These are phyloP conservation scores for Wickerhamiella musiphila DNA, from an alignment of 805 yeast species.

Conservation along the genomic window DNA sequence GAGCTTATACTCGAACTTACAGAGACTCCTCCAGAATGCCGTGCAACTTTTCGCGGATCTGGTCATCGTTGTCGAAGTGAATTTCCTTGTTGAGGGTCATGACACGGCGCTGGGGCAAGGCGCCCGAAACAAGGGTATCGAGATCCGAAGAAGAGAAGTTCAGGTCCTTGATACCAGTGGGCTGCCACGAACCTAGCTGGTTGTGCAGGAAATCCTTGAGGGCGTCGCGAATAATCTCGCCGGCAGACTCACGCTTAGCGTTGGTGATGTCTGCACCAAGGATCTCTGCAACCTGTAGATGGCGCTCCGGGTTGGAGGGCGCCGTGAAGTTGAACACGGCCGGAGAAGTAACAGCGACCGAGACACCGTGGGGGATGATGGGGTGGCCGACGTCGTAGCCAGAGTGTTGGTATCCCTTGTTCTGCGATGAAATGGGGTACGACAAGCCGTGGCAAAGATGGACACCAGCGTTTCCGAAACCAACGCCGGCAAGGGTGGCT, in stretches of 20 bases:
- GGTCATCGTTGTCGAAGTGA: constrained; percentile 5
- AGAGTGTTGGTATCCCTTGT: constrained; percentile 22
- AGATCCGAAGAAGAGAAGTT: constrained; percentile 22
- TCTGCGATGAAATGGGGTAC: constrained; percentile 25
- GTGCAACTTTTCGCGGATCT: constrained; percentile 4
- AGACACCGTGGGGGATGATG: constrained; percentile 29
- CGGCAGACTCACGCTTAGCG: constrained; percentile 23
- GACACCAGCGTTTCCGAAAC: constrained; percentile 30
- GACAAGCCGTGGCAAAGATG: constrained; percentile 29
- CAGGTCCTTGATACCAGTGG: constrained; percentile 21
- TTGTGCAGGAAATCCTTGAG: constrained; percentile 20
- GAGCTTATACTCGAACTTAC: background rate
- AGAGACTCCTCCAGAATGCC: constrained; percentile 6
- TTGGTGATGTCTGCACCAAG: constrained; percentile 23
- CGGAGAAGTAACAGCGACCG: constrained; percentile 30
- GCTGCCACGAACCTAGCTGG: constrained; percentile 22
- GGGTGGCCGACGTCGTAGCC: constrained; percentile 26
- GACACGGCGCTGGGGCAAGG: constrained; percentile 25
- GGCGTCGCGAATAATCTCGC: constrained; percentile 24
- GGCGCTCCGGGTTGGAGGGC: constrained; percentile 25
- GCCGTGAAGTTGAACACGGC: constrained; percentile 26
- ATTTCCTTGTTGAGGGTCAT: constrained; percentile 17
- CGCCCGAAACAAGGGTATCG: constrained; percentile 24
- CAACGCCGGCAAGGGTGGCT: constrained; percentile 30
- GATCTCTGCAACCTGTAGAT: constrained; percentile 22